These are phyloP conservation scores for Termitomyces sp. DNA, from an alignment of 768 basidiomycete species.

Conservation along the genomic window DNA sequence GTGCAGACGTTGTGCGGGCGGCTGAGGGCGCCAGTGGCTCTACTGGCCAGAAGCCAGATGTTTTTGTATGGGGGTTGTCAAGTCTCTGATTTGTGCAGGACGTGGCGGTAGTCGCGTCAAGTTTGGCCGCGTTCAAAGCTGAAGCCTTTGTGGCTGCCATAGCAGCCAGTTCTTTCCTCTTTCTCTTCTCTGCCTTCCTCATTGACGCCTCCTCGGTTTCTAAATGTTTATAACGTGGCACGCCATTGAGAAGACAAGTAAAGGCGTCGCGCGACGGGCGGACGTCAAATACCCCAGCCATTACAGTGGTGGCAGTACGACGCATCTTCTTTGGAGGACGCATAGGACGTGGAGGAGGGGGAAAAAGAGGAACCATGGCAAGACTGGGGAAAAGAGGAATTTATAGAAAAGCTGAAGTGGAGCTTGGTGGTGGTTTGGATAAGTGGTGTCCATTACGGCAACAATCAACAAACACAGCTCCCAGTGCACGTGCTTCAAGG, in stretches of 20 bases:
- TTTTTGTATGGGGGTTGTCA: constrained; percentile 18
- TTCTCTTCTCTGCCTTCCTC: constrained; percentile 48
- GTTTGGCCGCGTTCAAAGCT: constrained; percentile 17
- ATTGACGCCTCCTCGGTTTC: constrained; percentile 52
- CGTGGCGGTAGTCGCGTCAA: constrained; percentile 22
- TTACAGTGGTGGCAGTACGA: constrained; percentile 69
- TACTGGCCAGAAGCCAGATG: constrained; percentile 47
- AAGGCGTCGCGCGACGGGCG: constrained; percentile 67
- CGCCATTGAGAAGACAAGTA: constrained; percentile 74
- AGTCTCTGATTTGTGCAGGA: constrained; percentile 22
- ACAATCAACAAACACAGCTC: constrained; percentile 44
- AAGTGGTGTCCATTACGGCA: constrained; percentile 39
- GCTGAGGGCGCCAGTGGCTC: neutral
- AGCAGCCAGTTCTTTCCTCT: constrained; percentile 37
- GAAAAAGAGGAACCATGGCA: constrained; percentile 27
- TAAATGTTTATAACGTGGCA: constrained; percentile 55
- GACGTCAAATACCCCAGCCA: constrained; percentile 70
- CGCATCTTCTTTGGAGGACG: constrained; percentile 35
- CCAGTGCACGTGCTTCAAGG: constrained; percentile 42
- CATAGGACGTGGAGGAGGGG: constrained; percentile 21
- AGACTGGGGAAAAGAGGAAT: constrained; percentile 16
- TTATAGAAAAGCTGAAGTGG: constrained; percentile 37
- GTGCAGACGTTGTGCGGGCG: constrained; percentile 15
- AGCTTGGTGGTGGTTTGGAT: constrained; percentile 44
- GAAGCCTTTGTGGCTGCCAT: constrained; percentile 12